A percentile compares a stretch with the other conserved stretches of the same genome.
These are phyloP conservation scores for Blastocystis sp. DNA, from an alignment of 352 stramenopile species.

Conservation along the genomic window DNA sequence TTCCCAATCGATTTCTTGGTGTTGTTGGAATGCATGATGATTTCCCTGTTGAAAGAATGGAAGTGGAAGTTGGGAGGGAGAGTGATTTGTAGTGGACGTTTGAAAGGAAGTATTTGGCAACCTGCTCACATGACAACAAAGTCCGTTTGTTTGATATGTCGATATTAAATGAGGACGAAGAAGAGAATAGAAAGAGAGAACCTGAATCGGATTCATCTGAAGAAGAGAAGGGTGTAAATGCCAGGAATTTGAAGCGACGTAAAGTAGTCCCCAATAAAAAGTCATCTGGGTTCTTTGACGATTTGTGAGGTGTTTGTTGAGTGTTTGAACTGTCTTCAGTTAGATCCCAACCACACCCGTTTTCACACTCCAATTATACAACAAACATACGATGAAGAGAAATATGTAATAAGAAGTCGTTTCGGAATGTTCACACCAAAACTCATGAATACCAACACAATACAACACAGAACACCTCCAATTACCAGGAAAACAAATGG, in stretches of 20 bases:
- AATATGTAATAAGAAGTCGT: background rate
- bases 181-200: background rate
- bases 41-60: slow-evolving; percentile 62
- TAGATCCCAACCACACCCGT: no score
- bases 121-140: slow-evolving; percentile 48
- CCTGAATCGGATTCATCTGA: background rate
- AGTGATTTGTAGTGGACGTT: slow-evolving; percentile 40
- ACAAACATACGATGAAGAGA: background rate
- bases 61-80: background rate
- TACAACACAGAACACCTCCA: background rate
- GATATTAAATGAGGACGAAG: slow-evolving; percentile 57
- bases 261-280: background rate
- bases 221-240: background rate
- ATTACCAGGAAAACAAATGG: slow-evolving; percentile 53
- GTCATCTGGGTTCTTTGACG: slow-evolving; percentile 34
- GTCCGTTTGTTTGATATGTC: slow-evolving; percentile 57
- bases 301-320: slow-evolving; percentile 36
- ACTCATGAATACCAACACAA: slow-evolving; percentile 26
- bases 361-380: background rate
- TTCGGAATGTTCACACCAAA: slow-evolving; percentile 22
- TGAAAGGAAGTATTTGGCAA: slow-evolving; percentile 29
- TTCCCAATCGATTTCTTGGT: slow-evolving; percentile 49
- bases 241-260: slow-evolving; percentile 41
- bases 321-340: no score
- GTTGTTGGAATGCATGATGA: slow-evolving; percentile 49